phyloP scores from a whole-genome alignment of 78 protist genomes.

The Acrasis kona region DNA sequence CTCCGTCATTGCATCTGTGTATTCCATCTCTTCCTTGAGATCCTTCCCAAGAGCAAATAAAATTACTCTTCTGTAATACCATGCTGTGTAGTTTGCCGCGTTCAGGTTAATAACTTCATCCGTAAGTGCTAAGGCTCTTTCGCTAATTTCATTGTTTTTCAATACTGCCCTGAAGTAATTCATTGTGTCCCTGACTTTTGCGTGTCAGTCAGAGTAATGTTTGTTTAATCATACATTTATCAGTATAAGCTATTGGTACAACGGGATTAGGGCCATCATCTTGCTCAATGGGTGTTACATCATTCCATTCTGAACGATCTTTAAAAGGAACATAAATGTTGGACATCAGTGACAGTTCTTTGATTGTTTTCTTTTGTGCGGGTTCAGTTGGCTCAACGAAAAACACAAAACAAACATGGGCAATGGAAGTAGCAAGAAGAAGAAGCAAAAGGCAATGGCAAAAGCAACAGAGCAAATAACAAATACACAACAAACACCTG shows the following conservation, averaged over 20 bases:
- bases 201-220: neutral
- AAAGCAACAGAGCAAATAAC: no score
- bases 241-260: slow-evolving; percentile 54
- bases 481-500: no score
- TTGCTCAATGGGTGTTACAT: slow-evolving; percentile 65
- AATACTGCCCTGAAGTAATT: slow-evolving; percentile 74
- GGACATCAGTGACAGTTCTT: neutral
- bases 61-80: slow-evolving; percentile 26
- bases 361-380: neutral
- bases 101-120: slow-evolving; percentile 55
- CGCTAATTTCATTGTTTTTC: slow-evolving; percentile 32
- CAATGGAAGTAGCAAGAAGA: no score
- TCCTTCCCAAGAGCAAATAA: slow-evolving; percentile 11
- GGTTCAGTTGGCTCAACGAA: no score
- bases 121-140: slow-evolving; percentile 56
- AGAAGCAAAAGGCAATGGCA: no score
- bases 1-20: slow-evolving; percentile 22
- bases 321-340: neutral
- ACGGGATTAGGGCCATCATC: slow-evolving; percentile 78
- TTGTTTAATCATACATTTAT: slow-evolving; percentile 25
- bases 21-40: slow-evolving; percentile 44
- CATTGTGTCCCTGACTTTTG: slow-evolving; percentile 71
- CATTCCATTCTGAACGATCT: slow-evolving; percentile 65
- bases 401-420: no score
- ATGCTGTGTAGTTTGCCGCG: slow-evolving; percentile 82